Evolutionary conservation across 2,329 filamentous ascomycete species (phyloP), one percentile per base, ranked within the genome.

Genomic region (Penicillium janthinellum): DNA sequence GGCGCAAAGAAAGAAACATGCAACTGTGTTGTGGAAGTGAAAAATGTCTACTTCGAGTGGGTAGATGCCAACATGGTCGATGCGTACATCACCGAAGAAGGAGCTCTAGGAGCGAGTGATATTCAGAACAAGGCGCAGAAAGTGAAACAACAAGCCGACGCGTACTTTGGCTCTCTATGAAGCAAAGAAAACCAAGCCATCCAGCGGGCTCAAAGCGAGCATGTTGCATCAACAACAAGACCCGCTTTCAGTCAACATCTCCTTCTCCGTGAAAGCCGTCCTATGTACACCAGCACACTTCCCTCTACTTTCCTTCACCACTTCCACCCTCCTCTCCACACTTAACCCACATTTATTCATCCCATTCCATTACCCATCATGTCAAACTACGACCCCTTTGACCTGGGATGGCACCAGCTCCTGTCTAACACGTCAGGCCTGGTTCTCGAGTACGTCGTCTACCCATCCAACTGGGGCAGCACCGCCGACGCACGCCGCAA

Each of bases 11-110:
- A 57, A 0, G 34, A 65, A 6, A 61, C 58, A 5, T 47, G 54
- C 12, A 65, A 66, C 5, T 67, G 69, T 7, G 57, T 60, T 35
- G 64, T 79, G 11, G 60, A 71, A 39, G 71, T 82, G 35, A 74
- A 73, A 56, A 78, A 83, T 65, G 67, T 83, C n/a, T 86, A 85
- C 60, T 87, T 88, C 51, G 86, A 88, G 73, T 88, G 84, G 85
- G 77, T 87, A 44, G 78, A 83, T 1, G 69, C 79, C 0, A 58
- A 67, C 8, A 68, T 86, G 44, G 75, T 88, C 5, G 79, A 87
- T 66, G 72, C 73, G 0, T 88, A 86, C 65, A 72, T 86, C 35
- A 84, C 82, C 3, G 84, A 88, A 55, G 73, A 81, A 5, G 85
- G 85, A 0, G 66, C 79, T 4, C 50, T 75, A 38, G 60, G 65